Evolutionary conservation across 2,329 filamentous ascomycete genomes (phyloP), one percentile per base, ranked within the genome.

Genomic region (Phaeoacremonium minimum): DNA sequence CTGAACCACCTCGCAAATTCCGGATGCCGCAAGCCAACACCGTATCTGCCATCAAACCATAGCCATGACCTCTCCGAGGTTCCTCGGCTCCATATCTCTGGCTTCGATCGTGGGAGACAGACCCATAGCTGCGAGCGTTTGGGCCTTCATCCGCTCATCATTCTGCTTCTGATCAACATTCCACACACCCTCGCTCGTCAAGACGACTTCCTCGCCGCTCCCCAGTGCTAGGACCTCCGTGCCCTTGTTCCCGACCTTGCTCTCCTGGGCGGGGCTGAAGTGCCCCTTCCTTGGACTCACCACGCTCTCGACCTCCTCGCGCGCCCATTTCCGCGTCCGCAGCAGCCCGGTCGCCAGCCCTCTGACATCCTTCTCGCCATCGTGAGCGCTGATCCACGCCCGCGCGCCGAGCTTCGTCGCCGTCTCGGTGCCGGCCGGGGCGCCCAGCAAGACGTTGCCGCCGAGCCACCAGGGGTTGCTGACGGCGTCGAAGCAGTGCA

Each of bases 401-500:
- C 64, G 64, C 4, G 76, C 75, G 11, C 67, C 67, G 1, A 80
- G 55, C 15, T 64, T 66, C 26, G 63, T 57, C 3, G 77, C 77
- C 17, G 80, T 74, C 38, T 77, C 69, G 17, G 72, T 53, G 0
- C 80, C 81, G 9, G 71, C 67, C 0, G 77, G 74, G 8, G 70
- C 68, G 1, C 78, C 79, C 3, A 66, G 63, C 16, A 71, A 73
- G 35, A 80, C 71, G 35, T 75, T 72, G 0, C 78, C 77, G 22
- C 77, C 78, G 3, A 82, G 55, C 57, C 75, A 81, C 73, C 76
- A 80, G 1, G 76, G 75, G 30, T 76, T 78, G 15, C 66, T 59
- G 17, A 80, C 69, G 7, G 61, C 61, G 47, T 83, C 75, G 56
- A 84, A 80, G 36, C 73, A 75, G 52, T 85, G 81, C 13, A 86